Conservation (phyloP, 2,329 filamentous ascomycete genomes). For the Apiospora koreana region DNA sequence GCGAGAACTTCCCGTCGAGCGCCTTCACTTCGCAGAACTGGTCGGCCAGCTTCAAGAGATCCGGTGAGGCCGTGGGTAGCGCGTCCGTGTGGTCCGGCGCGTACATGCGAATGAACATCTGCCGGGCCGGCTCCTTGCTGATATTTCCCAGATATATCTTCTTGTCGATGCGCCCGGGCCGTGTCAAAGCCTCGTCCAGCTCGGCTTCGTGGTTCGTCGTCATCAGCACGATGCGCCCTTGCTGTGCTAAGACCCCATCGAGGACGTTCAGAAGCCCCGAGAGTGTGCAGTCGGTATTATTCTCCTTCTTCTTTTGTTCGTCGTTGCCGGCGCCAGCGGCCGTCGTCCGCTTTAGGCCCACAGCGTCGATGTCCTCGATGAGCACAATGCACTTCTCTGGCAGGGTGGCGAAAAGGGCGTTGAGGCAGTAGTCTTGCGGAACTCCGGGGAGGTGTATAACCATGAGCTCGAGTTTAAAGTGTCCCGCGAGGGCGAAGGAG, state of each 20-base stretch:
- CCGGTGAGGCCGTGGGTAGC: slow-evolving; percentile 18
- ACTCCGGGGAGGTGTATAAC: background rate
- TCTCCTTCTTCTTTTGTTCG: slow-evolving; percentile 4
- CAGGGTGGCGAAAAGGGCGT: background rate
- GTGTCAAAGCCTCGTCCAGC: slow-evolving; percentile 58
- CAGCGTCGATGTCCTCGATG: slow-evolving; percentile 9
- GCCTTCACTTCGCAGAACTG: slow-evolving; percentile 54
- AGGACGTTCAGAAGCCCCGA: slow-evolving; percentile 70
- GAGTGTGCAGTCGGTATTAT: slow-evolving; percentile 44
- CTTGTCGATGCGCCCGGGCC: slow-evolving; percentile 66
- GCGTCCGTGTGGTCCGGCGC: slow-evolving; percentile 31
- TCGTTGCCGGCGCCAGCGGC: background rate
- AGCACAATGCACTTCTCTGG: slow-evolving; percentile 1
- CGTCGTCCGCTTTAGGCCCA: background rate
- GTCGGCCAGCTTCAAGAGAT: slow-evolving; percentile 46
- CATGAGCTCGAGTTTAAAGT: slow-evolving; percentile 7
- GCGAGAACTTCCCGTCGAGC: slow-evolving; percentile 46
- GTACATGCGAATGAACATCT: slow-evolving; percentile 51
- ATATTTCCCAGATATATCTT: slow-evolving; percentile 59
- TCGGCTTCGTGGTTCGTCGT: slow-evolving; percentile 67
- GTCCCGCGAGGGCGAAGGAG: background rate
- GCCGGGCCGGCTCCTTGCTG: slow-evolving; percentile 41
- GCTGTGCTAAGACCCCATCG: slow-evolving; percentile 68
- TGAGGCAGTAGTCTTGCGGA: background rate
- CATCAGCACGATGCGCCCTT: slow-evolving; percentile 74